Conservation (phyloP, 2,329 filamentous ascomycete genomes). For the Aspergillus alliaceus region DNA sequence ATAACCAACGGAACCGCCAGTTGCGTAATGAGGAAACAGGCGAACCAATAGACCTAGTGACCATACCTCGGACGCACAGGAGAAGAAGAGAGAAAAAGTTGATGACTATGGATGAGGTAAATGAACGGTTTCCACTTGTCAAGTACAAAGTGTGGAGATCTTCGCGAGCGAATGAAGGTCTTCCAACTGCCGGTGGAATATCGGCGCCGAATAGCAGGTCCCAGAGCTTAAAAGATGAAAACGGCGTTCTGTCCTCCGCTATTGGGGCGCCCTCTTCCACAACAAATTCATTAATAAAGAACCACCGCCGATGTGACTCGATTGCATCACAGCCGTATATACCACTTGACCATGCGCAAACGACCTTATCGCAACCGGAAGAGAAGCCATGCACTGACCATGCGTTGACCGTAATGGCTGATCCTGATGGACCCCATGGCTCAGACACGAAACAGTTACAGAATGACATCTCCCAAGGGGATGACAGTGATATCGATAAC, state of each 20-base stretch:
- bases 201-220: constrained; percentile 69
- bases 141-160: constrained; percentile 98
- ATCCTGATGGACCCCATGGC: neutral
- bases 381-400: constrained; percentile 15
- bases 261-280: constrained; percentile 20
- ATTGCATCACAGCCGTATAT: constrained; percentile 13
- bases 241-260: constrained; percentile 39
- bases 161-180: constrained; percentile 75
- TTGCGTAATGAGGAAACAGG: constrained; percentile 74
- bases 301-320: constrained; percentile 18
- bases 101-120: constrained; percentile 99
- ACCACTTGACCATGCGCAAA: constrained; percentile 15
- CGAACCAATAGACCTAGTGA: constrained; percentile 83
- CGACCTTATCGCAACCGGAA: constrained; percentile 7
- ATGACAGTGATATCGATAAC: constrained; percentile 72
- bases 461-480: constrained; percentile 59
- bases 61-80: constrained; percentile 81
- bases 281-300: constrained; percentile 22
- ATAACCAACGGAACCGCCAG: constrained; percentile 89
- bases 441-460: constrained; percentile 12
- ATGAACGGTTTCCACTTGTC: constrained; percentile 89
- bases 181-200: constrained; percentile 82
- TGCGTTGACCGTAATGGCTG: neutral
- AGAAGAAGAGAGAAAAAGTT: constrained; percentile 94
- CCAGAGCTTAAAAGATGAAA: constrained; percentile 68